Conservation (phyloP, 202 grass and related monocot species). For the Saccharum hybrid region DNA sequence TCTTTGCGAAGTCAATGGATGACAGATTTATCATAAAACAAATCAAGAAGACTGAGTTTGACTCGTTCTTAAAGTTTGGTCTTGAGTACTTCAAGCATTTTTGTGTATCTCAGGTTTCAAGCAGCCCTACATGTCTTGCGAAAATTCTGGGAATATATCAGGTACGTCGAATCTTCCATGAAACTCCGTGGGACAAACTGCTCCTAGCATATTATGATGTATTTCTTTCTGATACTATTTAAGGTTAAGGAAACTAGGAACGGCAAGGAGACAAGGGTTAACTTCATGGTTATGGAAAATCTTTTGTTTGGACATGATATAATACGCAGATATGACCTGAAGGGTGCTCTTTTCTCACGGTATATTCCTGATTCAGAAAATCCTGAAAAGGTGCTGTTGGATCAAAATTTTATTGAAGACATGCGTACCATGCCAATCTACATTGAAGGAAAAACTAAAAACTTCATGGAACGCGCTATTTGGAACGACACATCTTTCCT, state of each 20-base stretch:
- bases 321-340: slow-evolving; percentile 85
- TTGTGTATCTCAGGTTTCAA: slow-evolving; percentile 58
- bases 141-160: slow-evolving; percentile 98
- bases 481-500: slow-evolving; percentile 95
- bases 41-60: slow-evolving; percentile 90
- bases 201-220: slow-evolving; percentile 36
- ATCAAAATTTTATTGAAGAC: slow-evolving; percentile 98
- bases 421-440: slow-evolving; percentile 86
- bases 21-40: slow-evolving; percentile 97
- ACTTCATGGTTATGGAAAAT: slow-evolving; percentile 98
- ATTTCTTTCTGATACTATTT: slow-evolving; percentile 45
- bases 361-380: slow-evolving; percentile 61
- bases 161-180: slow-evolving; percentile 48
- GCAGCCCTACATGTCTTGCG: slow-evolving; percentile 81
- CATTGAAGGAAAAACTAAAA: slow-evolving; percentile 78
- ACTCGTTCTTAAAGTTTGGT: slow-evolving; percentile 91
- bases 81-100: slow-evolving; percentile 91
- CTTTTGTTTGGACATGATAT: slow-evolving; percentile 83
- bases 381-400: slow-evolving; percentile 69
- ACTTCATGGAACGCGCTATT: slow-evolving; percentile 82
- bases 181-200: slow-evolving; percentile 24
- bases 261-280: slow-evolving; percentile 75
- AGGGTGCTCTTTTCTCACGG: slow-evolving; percentile 85
- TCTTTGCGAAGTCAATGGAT: slow-evolving; percentile 88
- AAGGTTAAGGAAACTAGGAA: slow-evolving; percentile 81